Evolutionary conservation across 1,284 basidiomycete genomes (phyloP), one percentile per base, ranked within the genome.

Genomic region (Baeospora myosura): DNA sequence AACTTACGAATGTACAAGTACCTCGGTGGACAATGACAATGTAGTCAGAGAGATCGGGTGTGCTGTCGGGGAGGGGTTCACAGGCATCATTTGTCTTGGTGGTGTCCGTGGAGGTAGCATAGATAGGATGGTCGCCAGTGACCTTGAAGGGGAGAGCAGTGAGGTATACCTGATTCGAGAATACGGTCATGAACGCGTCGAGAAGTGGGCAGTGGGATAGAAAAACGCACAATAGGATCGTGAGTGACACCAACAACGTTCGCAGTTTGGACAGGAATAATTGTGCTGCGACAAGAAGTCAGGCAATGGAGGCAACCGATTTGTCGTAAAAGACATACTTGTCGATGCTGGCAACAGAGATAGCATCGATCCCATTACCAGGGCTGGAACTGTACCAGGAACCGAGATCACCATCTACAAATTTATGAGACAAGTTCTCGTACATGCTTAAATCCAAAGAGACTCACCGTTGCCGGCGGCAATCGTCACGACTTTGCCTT

Each of bases 401-500:
- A 5, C 73, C 72, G 17, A 58, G 59, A 2, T 60, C 44, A 24
- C 72, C 72, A 61, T 64, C 31, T 8, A 29, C n/a, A n/a, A n/a
- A n/a, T n/a, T n/a, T n/a, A n/a, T n/a, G n/a, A n/a, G n/a, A n/a
- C n/a, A 20, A 26, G 4, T 32, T 38, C 6, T 10, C n/a, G n/a
- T n/a, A n/a, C n/a, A n/a, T n/a, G n/a, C 8, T 8, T 8, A 29
- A 29, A n/a, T 8, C 26, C 26, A 6, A 21, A n/a, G 18, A 36
- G 62, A 21, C 33, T 56, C 58, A 38, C 55, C 53, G 38, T 61
- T 59, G 21, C 59, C 69, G 31, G 72, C 71, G 34, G 74, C 69
- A 38, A 75, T 71, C 2, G 72, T 75, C 32, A 81, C 67, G 31
- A 78, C 64, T 44, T 66, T 72, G 8, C 78, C 78, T 6, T 56